Conservation (phyloP, 2,329 filamentous ascomycete species). For the Botryotinia globosa region DNA sequence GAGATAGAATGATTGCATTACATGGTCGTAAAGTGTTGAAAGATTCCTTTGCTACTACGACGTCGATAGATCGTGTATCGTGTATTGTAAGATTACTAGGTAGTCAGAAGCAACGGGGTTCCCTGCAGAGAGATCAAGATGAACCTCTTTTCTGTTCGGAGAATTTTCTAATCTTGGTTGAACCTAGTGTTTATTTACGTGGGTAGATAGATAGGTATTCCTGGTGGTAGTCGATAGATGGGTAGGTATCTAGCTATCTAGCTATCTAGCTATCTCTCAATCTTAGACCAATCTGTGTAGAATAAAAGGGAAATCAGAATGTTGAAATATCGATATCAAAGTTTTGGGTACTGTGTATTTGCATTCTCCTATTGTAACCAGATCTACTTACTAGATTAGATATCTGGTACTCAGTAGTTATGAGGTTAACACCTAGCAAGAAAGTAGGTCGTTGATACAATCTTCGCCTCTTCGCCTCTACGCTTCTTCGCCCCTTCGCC, state of each 20-base stretch:
- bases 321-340: neutral
- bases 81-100: neutral
- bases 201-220: neutral
- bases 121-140: neutral
- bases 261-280: neutral
- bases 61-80: neutral
- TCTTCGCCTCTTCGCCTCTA: neutral
- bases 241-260: neutral
- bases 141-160: neutral
- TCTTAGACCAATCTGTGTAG: neutral
- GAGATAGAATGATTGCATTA: neutral
- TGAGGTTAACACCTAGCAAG: neutral
- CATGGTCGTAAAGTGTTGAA: neutral
- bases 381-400: neutral
- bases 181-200: neutral
- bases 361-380: neutral
- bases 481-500: neutral
- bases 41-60: neutral
- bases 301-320: neutral
- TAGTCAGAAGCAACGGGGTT: neutral
- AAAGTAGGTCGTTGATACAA: neutral
- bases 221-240: neutral
- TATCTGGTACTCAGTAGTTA: neutral
- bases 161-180: neutral
- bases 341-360: neutral